These are phyloP conservation scores for Phytopythium oedochilum DNA, from an alignment of 352 stramenopile species.

Conservation along the genomic window DNA sequence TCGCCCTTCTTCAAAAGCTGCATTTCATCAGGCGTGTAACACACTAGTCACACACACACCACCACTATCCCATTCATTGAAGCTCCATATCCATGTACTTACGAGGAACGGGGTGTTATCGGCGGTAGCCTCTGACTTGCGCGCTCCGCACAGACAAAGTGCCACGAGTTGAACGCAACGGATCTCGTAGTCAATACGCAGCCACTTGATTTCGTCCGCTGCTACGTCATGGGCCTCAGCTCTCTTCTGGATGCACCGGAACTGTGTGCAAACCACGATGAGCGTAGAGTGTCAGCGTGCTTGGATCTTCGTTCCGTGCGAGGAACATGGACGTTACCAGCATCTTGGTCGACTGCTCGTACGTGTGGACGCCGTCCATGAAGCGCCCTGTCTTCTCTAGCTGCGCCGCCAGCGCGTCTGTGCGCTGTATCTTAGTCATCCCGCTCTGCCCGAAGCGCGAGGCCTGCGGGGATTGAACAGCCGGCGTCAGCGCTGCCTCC, in stretches of 20 bases:
- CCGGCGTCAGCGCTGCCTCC: background rate
- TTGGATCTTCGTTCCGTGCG: too few species aligned
- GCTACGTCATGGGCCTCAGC: constrained; percentile 38
- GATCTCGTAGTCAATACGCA: constrained; percentile 72
- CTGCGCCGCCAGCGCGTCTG: constrained; percentile 49
- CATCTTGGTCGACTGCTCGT: constrained; percentile 69
- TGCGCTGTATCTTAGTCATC: constrained; percentile 57
- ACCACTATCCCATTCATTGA: background rate
- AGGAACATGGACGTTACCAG: constrained; percentile 27
- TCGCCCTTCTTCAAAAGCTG: constrained; percentile 67
- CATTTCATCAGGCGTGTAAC: background rate
- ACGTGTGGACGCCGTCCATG: constrained; percentile 70
- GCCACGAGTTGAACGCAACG: constrained; percentile 69
- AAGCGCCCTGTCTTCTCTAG: constrained; percentile 54
- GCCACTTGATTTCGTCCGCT: constrained; percentile 55
- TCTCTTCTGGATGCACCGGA: constrained; percentile 63
- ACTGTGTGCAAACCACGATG: constrained; percentile 14
- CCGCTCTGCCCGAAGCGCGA: constrained; percentile 54
- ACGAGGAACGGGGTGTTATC: constrained; percentile 71
- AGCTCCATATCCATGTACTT: background rate
- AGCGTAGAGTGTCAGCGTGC: background rate
- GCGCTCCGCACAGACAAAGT: constrained; percentile 57
- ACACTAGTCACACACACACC: background rate
- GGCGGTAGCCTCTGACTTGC: constrained; percentile 28
- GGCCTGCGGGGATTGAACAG: constrained; percentile 14